Base-by-base conservation (phyloP, 2,329 filamentous ascomycete species). In the Cercospora zeina region DNA sequence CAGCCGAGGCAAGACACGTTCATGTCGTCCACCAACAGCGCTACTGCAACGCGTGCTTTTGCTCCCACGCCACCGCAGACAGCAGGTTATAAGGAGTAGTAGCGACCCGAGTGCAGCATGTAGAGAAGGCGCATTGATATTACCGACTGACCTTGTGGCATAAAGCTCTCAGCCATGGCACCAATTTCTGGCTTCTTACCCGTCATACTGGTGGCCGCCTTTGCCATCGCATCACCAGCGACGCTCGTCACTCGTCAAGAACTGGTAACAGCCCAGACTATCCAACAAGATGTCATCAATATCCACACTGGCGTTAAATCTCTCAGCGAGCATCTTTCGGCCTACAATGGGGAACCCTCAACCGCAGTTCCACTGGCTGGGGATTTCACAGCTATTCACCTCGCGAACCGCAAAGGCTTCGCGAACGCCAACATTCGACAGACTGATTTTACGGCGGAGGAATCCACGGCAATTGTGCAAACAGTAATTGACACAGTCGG, bases 401-500 rank as follows among this genome's bases (percentile, higher is more conserved):
- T 68, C 39, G 63, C 68, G 16, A 70, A 71, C 50, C 63, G 68
- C n/a, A 67, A 68, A 58, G 68, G 68, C 49, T 51, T 59, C 33
- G 53, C 51, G 11, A 66, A 71, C 27, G 68, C 69, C 19, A 66
- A 67, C 33, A 61, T 70, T 2, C 59, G 62, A 10, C 47, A 61
- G 4, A 47, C 61, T 10, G 14, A 61, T 4, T 65, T 70, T 56
- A 56, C 58, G 37, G 60, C 62, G n/a, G 24, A 53, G 1, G 68
- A 66, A 27, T 67, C 67, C 10, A 62, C 56, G 10, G 54, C 57
- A 10, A 65, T 70, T 39, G 67, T 70, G 8, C 54, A 69, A 16
- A 65, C 61, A 39, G 62, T 62, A 1, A 62, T 62, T 11, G 62
- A 67, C 21, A 67, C 60, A 14, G 67, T 70, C 3, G 69, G 63